Evolutionary conservation across 345 rosid genomes (phyloP).

Genomic region (Xanthoceras sorbifolium): DNA sequence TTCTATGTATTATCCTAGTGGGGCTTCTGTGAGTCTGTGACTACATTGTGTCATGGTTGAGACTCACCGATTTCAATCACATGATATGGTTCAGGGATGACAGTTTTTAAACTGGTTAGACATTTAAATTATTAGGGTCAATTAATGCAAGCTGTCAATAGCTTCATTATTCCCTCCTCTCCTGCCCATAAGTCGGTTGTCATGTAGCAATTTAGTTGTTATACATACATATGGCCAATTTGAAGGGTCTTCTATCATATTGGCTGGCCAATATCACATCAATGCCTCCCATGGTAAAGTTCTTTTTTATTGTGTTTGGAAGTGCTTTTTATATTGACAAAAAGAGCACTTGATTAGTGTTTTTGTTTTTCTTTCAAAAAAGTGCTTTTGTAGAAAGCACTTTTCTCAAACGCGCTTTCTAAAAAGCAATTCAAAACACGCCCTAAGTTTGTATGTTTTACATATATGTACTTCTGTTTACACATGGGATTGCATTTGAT

Average conservation of each 20-base stretch:
- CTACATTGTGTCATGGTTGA: neutral
- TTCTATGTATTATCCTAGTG: neutral
- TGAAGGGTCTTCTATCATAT: conserved; percentile 3
- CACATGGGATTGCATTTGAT: conserved; percentile 10
- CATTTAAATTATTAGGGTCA: conserved; percentile 15
- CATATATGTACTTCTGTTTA: neutral
- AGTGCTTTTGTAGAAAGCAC: neutral
- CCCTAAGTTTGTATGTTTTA: neutral
- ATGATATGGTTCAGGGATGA: conserved; percentile 6
- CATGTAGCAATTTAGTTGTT: conserved; percentile 8
- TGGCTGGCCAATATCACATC: conserved; percentile 16
- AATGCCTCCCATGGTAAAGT: conserved; percentile 17
- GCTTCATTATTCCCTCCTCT: conserved; percentile 17
- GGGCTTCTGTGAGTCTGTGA: neutral
- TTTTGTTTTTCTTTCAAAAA: neutral
- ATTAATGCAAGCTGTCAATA: conserved; percentile 18
- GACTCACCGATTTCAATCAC: conserved; percentile 1
- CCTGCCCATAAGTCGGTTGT: conserved; percentile 22
- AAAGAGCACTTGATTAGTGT: neutral
- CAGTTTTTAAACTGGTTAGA: conserved; percentile 3
- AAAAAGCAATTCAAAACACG: no score
- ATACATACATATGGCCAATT: conserved; percentile 21
- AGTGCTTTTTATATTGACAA: neutral
- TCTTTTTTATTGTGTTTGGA: neutral
- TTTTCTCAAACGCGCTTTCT: neutral